These are phyloP conservation scores for Penicillium bialowiezense DNA, from an alignment of 495 filamentous ascomycete genomes.

Conservation along the genomic window DNA sequence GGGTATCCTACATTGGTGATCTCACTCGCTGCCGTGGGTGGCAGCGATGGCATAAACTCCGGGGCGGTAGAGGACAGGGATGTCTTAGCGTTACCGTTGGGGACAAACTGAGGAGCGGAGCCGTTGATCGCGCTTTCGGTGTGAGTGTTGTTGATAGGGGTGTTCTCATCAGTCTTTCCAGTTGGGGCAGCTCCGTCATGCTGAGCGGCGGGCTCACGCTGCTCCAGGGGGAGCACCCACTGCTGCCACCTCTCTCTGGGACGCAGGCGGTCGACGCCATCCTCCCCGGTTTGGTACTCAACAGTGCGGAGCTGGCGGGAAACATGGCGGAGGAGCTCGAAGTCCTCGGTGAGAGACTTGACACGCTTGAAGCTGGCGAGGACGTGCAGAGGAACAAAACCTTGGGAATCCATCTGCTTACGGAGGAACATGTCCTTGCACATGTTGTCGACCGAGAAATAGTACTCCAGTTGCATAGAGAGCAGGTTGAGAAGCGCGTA, in stretches of 20 bases:
- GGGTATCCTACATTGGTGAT: slow-evolving; percentile 41
- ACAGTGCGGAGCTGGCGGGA: slow-evolving; percentile 67
- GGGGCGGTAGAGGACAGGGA: slow-evolving; percentile 72
- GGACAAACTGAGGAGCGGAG: slow-evolving; percentile 26
- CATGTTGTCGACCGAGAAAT: slow-evolving; percentile 94
- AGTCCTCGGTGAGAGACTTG: slow-evolving; percentile 67
- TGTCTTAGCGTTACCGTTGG: slow-evolving; percentile 47
- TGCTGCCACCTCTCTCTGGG: slow-evolving; percentile 72
- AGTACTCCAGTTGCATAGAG: slow-evolving; percentile 76
- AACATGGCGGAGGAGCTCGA: slow-evolving; percentile 69
- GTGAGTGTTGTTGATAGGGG: slow-evolving; percentile 25
- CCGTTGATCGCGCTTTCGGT: slow-evolving; percentile 31
- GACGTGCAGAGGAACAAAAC: slow-evolving; percentile 76
- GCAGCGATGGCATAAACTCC: slow-evolving; percentile 65
- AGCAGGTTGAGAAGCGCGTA: slow-evolving; percentile 56
- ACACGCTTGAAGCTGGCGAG: slow-evolving; percentile 85
- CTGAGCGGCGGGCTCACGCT: slow-evolving; percentile 59
- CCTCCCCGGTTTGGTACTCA: slow-evolving; percentile 65
- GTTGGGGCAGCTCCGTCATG: slow-evolving; percentile 50
- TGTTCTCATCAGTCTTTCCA: slow-evolving; percentile 26
- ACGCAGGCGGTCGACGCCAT: slow-evolving; percentile 79
- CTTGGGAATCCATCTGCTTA: slow-evolving; percentile 89
- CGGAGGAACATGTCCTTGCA: slow-evolving; percentile 92
- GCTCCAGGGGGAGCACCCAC: slow-evolving; percentile 66
- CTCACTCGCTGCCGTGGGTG: slow-evolving; percentile 31